Percentiles rank a stretch among this genome's conserved stretches.
Evolutionary conservation across 306 rosid genomes (phyloP).

Genomic region (Gastrolobium villosum): DNA sequence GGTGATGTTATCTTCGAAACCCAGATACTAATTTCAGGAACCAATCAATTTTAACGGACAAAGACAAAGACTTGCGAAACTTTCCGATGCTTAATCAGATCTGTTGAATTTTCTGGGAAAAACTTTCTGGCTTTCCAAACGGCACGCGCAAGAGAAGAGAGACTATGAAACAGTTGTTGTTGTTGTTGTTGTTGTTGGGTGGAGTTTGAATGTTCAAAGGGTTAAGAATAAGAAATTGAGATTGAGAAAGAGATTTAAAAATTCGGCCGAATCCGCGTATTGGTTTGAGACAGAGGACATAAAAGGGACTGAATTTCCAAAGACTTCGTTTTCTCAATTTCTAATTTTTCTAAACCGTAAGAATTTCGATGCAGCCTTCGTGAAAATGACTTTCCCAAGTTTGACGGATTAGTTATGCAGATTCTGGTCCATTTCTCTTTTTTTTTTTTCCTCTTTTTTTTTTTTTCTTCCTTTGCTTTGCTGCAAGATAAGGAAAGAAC

Average conservation of each 20-base stretch:
- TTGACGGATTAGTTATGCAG: constrained; percentile 61
- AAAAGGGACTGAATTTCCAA: constrained; percentile 55
- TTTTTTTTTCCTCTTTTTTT: not conserved
- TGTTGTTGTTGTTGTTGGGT: constrained; percentile 34
- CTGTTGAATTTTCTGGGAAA: constrained; percentile 33
- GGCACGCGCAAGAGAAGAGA: constrained; percentile 18
- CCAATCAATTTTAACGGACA: not conserved
- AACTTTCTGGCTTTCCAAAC: constrained; percentile 15
- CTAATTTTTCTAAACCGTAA: constrained; percentile 29
- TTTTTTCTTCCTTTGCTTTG: not conserved
- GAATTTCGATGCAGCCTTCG: constrained; percentile 45
- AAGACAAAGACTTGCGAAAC: not conserved
- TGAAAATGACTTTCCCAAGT: constrained; percentile 62
- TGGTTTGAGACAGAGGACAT: not conserved
- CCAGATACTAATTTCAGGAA: constrained; percentile 20
- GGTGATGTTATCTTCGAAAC: not conserved
- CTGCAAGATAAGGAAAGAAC: constrained; percentile 9
- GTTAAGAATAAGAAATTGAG: constrained; percentile 39
- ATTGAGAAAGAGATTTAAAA: constrained; percentile 3
- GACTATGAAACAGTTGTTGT: constrained; percentile 50
- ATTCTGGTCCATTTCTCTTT: constrained; percentile 57
- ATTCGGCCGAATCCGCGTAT: constrained; percentile 63
- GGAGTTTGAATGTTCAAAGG: constrained; percentile 57
- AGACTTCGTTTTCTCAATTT: constrained; percentile 29
- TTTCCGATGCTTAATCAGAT: constrained; percentile 40